phyloP scores from a whole-genome alignment of 2,329 filamentous ascomycete species.

The Arthroderma sp. region DNA sequence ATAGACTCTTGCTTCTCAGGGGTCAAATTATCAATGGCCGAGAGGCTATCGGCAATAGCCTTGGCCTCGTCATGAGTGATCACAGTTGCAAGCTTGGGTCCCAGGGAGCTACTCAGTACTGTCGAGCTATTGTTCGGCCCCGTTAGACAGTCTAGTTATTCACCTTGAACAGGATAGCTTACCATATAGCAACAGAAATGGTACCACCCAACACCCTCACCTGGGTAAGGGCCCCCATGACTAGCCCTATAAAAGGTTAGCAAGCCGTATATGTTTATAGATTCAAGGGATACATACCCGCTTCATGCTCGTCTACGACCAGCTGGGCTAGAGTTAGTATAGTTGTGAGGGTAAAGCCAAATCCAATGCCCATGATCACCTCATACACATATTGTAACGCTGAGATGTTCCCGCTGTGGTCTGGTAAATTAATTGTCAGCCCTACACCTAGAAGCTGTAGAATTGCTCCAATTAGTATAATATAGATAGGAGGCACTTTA shows the following conservation, averaged over 20 bases:
- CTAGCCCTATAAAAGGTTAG: neutral
- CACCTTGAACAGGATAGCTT: no score
- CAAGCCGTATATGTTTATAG: neutral
- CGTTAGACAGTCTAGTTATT: no score
- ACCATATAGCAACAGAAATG: neutral
- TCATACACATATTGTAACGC: neutral
- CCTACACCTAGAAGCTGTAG: neutral
- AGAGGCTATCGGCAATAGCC: no score
- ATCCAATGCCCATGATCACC: neutral
- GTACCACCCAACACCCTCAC: neutral
- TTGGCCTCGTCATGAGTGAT: no score
- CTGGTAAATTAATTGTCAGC: neutral
- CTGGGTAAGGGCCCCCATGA: neutral
- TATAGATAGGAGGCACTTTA: neutral
- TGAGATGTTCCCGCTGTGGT: neutral
- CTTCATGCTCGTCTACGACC: neutral
- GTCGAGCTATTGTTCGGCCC: no score
- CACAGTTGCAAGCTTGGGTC: no score
- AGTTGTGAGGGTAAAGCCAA: neutral
- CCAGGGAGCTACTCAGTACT: no score
- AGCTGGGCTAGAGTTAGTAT: neutral
- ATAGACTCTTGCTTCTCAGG: no score
- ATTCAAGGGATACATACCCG: neutral
- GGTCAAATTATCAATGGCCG: no score
- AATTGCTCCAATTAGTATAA: neutral